Evolutionary conservation across 768 basidiomycete species (phyloP), one percentile per base, ranked within the genome.

Genomic region (Wakefieldia striispora): DNA sequence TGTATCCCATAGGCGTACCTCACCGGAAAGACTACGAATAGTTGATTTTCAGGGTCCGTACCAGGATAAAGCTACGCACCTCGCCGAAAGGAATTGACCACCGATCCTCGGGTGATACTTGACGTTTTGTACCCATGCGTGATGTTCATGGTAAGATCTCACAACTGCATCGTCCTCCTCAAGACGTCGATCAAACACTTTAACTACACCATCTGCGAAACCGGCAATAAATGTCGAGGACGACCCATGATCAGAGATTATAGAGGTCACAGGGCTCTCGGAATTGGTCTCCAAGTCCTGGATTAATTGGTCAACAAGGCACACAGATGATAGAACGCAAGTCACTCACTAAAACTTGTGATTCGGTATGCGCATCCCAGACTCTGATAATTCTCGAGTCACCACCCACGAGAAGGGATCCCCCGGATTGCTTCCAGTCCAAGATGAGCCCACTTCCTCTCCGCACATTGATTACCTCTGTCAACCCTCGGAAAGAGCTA

Each of bases 281-380:
- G 91, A 86, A 51, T 91, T 83, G 3, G 97, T 97, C 45, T 88
- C 82, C 51, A 97, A 69, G 61, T 95, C 92, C 95, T 97, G 59
- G 8, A 19, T 48, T 17, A 39, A 35, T 37, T 27, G 35, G 40
- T 58, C 20, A 55, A 43, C 13, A 6, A 34, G 4, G 20, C 10
- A 27, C 2, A 7, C 17, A 9, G 19, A 33, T 6, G 26, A 19
- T 47, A n/a, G 34, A 35, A 41, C 12, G 45, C 21, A 20, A 8
- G 20, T 14, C 31, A 67, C 83, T 55, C 58, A 93, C 91, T 72
- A 86, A 65, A 38, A 85, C 73, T 49, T 83, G 81, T 21, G 77
- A 82, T 66, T 98, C 97, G 2, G 88, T 88, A 56, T 91, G 86
- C 9, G 94, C 95, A 65, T 99, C 95, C 97, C 97, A 99, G 4